These are phyloP conservation scores for Oemleria cerasiformis DNA, from an alignment of 306 rosid species.

Conservation along the genomic window DNA sequence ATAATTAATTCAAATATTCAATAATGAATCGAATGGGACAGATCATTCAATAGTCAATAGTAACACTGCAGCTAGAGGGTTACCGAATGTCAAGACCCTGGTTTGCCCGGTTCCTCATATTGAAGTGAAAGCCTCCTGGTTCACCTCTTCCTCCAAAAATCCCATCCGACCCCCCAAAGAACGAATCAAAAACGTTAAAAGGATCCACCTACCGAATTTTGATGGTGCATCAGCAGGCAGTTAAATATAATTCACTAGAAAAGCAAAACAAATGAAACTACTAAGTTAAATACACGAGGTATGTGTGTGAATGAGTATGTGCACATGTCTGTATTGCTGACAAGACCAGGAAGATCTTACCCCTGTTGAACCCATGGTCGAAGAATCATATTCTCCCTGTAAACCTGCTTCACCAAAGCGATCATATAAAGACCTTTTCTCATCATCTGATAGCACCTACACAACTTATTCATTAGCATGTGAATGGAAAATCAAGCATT, in stretches of 20 bases:
- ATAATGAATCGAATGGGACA: neutral
- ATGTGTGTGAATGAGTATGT: neutral
- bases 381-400: constrained; percentile 60
- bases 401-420: constrained; percentile 92
- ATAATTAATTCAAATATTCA: neutral
- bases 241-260: neutral
- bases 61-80: constrained; percentile 19
- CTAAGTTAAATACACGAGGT: neutral
- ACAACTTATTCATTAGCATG: constrained; percentile 57
- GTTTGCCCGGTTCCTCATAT: constrained; percentile 47
- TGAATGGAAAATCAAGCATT: constrained; percentile 30
- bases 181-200: constrained; percentile 62
- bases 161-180: constrained; percentile 72
- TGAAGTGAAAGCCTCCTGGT: constrained; percentile 58
- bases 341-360: constrained; percentile 44
- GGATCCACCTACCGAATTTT: constrained; percentile 66
- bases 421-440: constrained; percentile 90
- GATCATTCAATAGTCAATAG: constrained; percentile 10
- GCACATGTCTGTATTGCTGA: neutral
- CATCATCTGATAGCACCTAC: constrained; percentile 97
- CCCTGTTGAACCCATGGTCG: constrained; percentile 53
- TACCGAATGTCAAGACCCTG: constrained; percentile 67
- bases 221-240: constrained; percentile 24
- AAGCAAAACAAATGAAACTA: neutral
- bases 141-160: constrained; percentile 63